Evolutionary conservation across 352 stramenopile species (phyloP), one percentile per base, ranked within the genome.

Genomic region (Pythium oligandrum): DNA sequence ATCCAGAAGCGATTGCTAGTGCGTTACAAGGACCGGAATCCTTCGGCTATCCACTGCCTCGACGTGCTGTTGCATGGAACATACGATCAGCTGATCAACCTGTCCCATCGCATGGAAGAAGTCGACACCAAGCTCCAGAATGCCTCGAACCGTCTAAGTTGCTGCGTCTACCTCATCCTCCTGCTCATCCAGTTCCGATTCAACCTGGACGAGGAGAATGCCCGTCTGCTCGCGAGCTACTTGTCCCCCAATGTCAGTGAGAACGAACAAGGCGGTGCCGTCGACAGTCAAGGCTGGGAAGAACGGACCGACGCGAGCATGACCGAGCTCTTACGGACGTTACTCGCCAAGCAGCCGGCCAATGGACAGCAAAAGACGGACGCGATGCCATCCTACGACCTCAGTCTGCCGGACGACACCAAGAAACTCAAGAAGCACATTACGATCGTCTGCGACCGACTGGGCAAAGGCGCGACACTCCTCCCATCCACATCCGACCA

Each of bases 361-460:
- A 46, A 32, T 57, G 59, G 60, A 63, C 71, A 11, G 47, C 54
- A 5, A 62, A 61, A 17, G 44, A 63, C 11, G 30, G 60, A 17
- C 39, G 46, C 34, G 46, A 61, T 43, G 55, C 78, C 12, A 59
- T 61, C 35, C 44, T 57, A 71, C 40, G 76, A 86, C 30, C 63
- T 94, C 36, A 53, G 67, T n/a, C 75, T 97, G 61, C 69, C 71
- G 7, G 63, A 87, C 2, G 78, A 95, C 61, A 93, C 83, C 11
- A 89, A 86, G 53, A 89, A 88, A 43, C 78, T 97, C 45, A 90
- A 93, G 63, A 96, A 96, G 48, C 83, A 95, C 66, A 90, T 96
- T 46, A 90, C 83, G 17, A 93, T 96, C 51, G 72, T 97, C 6
- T 96, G 81, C 53, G 88, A 96, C 55, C 78, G 87, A 0, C 70